Evolutionary conservation across 2,329 filamentous ascomycete genomes (phyloP).

Genomic region (Parasarocladium wereldwijsianum): DNA sequence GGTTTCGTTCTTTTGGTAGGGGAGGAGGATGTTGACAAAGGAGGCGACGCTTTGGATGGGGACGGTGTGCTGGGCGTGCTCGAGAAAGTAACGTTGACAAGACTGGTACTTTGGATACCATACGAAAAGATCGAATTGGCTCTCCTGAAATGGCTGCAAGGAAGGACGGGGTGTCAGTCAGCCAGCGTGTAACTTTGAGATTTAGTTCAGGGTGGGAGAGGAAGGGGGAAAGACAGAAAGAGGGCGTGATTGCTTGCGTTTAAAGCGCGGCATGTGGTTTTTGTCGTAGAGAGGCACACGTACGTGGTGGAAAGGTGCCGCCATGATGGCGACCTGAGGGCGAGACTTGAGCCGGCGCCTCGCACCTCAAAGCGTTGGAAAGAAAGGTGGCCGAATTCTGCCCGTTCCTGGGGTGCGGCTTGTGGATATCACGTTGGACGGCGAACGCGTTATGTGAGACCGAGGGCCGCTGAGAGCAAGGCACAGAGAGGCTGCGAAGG

Average conservation of each 20-base stretch:
- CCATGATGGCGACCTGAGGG: no score
- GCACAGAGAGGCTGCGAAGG: no score
- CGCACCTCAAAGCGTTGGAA: no score
- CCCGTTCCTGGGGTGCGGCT: no score
- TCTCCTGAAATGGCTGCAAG: constrained; percentile 28
- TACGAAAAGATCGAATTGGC: constrained; percentile 65
- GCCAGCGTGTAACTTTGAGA: not conserved
- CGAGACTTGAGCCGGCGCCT: no score
- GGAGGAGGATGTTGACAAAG: constrained; percentile 82
- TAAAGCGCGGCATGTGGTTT: not conserved
- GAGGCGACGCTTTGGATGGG: constrained; percentile 79
- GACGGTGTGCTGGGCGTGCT: constrained; percentile 72
- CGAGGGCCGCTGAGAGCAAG: no score
- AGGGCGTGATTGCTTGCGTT: not conserved
- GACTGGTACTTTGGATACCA: constrained; percentile 89
- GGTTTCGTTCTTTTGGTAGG: constrained; percentile 52
- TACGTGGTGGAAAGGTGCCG: not conserved
- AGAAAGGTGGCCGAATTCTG: no score
- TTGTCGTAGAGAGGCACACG: not conserved
- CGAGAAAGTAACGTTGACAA: constrained; percentile 82
- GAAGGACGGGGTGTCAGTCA: constrained; percentile 1
- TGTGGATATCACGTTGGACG: no score
- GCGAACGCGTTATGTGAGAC: no score
- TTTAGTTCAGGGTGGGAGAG: not conserved
- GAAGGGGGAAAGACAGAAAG: not conserved